Evolutionary conservation across 2,329 filamentous ascomycete genomes (phyloP), one percentile per base, ranked within the genome.

Genomic region (Akanthomyces muscarius): DNA sequence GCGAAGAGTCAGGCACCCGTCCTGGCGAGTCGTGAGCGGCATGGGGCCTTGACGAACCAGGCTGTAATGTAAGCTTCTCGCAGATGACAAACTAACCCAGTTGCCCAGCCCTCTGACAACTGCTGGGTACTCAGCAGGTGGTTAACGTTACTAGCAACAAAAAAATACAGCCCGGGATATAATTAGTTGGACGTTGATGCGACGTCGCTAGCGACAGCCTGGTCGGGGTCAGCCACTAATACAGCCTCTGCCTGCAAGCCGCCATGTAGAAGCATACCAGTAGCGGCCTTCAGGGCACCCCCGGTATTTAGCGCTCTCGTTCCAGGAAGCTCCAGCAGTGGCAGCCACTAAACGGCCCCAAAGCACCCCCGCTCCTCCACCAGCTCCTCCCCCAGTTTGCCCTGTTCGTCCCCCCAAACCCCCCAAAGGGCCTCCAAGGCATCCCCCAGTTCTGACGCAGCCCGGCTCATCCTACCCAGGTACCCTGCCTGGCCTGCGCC

Each of bases 131-230:
- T 21, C 4, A 30, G 4, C 28, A 6, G 4, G 28, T 48, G 14
- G 45, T 16, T 10, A 41, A 41, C 13, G 38, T 41, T 41, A 25
- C 21, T 25, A 28, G 45, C 45, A 25, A 28, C 45, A 47, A 47
- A 16, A 8, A 25, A 41, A 16, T 5, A 16, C 38, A 41, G 4
- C 14, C 14, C 14, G 38, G 38, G 14, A 41, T 41, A 23, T 47
- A 47, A 5, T 21, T 10, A 52, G 18, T 52, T 21, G 50, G 7
- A 16, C 45, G 23, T 48, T 47, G 10, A 11, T 59, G 36, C 33
- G 56, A 50, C 45, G 45, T 51, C 18, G 45, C 45, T 51, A 59
- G 13, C 41, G 23, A 18, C 38, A 55, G 52, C 36, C 52, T 54
- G 51, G 52, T 54, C n/a, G 21, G n/a, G n/a, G 5, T 28, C 36